Base-by-base conservation (phyloP, 805 yeast genomes). In the Starmerella davenportii region DNA sequence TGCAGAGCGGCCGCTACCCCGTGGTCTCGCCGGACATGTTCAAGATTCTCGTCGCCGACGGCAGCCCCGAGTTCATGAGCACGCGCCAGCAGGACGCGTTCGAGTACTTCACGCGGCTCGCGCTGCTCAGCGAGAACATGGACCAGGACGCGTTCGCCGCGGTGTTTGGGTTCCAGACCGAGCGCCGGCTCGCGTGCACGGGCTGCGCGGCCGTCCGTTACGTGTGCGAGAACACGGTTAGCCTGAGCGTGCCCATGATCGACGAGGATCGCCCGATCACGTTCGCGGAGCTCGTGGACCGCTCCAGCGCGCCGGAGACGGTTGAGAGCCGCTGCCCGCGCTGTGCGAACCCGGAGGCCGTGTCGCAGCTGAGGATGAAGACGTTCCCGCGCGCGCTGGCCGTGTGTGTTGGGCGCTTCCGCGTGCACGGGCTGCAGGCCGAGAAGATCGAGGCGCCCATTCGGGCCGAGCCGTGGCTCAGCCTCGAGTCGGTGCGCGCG, bases 1-100 rank as follows among this genome's bases (percentile, higher is more conserved):
- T 90, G 32, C 52, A 60, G 3, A 72, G 82, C 7, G 93, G 92
- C 2, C 61, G 77, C 28, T 82, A 79, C 54, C 72, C 92, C 0
- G 57, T 60, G 24, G 66, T 90, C 16, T 69, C 72, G 38, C 95
- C 95, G 0, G 62, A 70, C 1, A 66, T 77, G 35, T 75, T 90
- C 58, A 87, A 87, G 55, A 62, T 70, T 7, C 60, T 82, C 20
- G 64, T 90, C 38, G 95, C 95, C 3, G 68, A 68, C 37, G 71
- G 72, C 28, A 92, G 90, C 55, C 64, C 65, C 15, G 98, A 90
- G 51, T 90, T 90, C 50, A 65, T 75, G 34, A 75, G 93, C 0
- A 79, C 76, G 66, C 72, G 74, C 48, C 99, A 90, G 54, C 98
- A 90, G 56, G 99, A 90, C 61, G 90, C 96, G 0, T 79, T 75